Percentiles rank a stretch among this genome's conserved stretches.
phyloP scores from a whole-genome alignment of 129 eudicot genomes.

The Arctium minus region DNA sequence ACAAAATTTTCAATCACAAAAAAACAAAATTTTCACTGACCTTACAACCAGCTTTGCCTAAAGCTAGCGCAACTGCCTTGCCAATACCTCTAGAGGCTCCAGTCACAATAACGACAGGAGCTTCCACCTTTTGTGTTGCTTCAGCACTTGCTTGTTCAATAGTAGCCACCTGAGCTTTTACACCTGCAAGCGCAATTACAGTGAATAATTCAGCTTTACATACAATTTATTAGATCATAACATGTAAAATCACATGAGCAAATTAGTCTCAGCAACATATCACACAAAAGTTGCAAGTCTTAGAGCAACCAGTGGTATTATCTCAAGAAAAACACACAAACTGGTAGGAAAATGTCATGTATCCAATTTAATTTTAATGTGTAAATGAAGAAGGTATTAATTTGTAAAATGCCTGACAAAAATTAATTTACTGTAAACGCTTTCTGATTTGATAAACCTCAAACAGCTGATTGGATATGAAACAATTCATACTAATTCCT shows the following conservation, averaged over 20 bases:
- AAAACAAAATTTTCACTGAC: conserved; percentile 27
- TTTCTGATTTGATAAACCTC: background rate
- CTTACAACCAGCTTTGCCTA: conserved; percentile 99
- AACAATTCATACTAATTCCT: conserved; percentile 4
- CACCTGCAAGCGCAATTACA: conserved; percentile 45
- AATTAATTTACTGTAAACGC: background rate
- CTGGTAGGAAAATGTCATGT: background rate
- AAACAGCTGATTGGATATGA: background rate
- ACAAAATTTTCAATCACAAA: background rate
- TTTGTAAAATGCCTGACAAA: background rate
- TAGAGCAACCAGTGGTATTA: background rate
- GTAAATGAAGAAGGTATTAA: background rate
- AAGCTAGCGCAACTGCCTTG: conserved; percentile 75
- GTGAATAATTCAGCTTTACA: conserved; percentile 10
- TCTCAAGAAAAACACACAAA: background rate
- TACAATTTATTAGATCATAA: background rate
- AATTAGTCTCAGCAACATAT: background rate
- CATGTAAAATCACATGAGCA: background rate
- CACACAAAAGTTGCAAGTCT: background rate
- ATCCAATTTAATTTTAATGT: background rate
- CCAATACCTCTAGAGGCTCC: conserved; percentile 99
- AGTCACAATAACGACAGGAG: conserved; percentile 93
- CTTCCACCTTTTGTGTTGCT: conserved; percentile 56
- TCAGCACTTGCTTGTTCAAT: conserved; percentile 55
- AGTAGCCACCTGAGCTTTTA: conserved; percentile 70